These are phyloP conservation scores for Solanum megistacrolobum DNA, from an alignment of 257 asterid genomes.

Conservation along the genomic window DNA sequence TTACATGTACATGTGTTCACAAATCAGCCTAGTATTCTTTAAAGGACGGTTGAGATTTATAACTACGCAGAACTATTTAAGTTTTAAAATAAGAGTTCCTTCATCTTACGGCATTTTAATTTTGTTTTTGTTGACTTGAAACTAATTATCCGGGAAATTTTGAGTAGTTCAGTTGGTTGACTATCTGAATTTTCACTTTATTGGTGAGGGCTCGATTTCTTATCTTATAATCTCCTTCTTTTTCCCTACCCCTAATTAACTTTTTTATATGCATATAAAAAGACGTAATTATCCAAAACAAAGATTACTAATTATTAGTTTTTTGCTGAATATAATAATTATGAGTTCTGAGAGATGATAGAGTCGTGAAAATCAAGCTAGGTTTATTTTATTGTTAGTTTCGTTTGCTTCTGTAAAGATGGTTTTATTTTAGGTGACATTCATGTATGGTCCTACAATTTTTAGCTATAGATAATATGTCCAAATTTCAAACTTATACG, in stretches of 20 bases:
- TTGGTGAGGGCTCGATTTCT: background rate
- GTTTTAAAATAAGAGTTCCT: background rate
- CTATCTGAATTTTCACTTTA: no score
- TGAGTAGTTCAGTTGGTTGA: background rate
- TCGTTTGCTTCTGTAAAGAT: background rate
- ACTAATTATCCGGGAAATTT: background rate
- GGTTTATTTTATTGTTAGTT: background rate
- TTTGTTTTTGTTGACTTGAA: background rate
- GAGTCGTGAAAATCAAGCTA: background rate
- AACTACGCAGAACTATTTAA: background rate
- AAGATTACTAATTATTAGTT: background rate
- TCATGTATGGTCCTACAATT: background rate
- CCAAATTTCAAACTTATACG: background rate
- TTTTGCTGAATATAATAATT: background rate
- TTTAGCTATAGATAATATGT: background rate
- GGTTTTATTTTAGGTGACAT: background rate
- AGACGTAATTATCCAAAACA: background rate
- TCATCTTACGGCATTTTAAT: background rate
- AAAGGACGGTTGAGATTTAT: background rate
- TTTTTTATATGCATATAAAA: no score
- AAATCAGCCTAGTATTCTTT: background rate
- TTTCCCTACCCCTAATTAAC: background rate
- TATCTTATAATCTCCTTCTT: background rate
- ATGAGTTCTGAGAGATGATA: background rate
- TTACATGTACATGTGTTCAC: background rate